Evolutionary conservation across 2,329 filamentous ascomycete species (phyloP).

Genomic region (Ophiostoma ips): DNA sequence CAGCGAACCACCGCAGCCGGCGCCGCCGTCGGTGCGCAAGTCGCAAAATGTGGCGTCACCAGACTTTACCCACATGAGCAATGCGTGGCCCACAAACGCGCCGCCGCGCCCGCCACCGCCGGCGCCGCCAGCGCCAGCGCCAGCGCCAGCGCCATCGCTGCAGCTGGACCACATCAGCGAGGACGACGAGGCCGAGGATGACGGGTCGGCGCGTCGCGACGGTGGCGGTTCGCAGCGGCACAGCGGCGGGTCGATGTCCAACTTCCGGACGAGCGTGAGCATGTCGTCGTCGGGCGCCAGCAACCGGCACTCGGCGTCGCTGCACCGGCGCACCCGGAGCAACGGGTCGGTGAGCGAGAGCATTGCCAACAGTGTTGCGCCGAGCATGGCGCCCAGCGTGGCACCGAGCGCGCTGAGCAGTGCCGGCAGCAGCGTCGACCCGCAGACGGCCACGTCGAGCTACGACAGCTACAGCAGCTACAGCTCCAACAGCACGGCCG

Average conservation of each 20-base stretch:
- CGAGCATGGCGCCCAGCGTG: too few relatives aligned
- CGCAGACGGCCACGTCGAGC: not conserved
- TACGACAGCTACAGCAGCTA: not conserved
- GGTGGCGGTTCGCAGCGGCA: not conserved
- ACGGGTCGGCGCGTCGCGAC: too few relatives aligned
- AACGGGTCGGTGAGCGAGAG: constrained; percentile 10
- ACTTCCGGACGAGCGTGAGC: not conserved
- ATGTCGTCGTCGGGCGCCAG: not conserved
- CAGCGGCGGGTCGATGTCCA: not conserved
- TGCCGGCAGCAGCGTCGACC: constrained; percentile 3
- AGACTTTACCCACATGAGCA: constrained; percentile 1
- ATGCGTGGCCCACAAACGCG: constrained; percentile 3
- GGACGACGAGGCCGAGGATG: not conserved
- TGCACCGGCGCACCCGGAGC: constrained; percentile 12
- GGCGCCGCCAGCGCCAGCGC: constrained; percentile 6
- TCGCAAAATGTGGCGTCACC: not conserved
- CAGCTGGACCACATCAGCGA: not conserved
- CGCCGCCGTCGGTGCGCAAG: not conserved
- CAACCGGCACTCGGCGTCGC: constrained; percentile 2
- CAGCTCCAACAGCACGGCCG: constrained; percentile 4
- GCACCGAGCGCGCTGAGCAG: constrained; percentile 1
- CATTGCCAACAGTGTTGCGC: constrained; percentile 7
- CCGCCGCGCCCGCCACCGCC: constrained; percentile 3
- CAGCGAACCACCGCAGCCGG: not conserved
- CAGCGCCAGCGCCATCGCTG: constrained; percentile 1